Evolutionary conservation across 2,329 filamentous ascomycete species (phyloP), one percentile per base, ranked within the genome.

Genomic region (Trichoderma atroviride): DNA sequence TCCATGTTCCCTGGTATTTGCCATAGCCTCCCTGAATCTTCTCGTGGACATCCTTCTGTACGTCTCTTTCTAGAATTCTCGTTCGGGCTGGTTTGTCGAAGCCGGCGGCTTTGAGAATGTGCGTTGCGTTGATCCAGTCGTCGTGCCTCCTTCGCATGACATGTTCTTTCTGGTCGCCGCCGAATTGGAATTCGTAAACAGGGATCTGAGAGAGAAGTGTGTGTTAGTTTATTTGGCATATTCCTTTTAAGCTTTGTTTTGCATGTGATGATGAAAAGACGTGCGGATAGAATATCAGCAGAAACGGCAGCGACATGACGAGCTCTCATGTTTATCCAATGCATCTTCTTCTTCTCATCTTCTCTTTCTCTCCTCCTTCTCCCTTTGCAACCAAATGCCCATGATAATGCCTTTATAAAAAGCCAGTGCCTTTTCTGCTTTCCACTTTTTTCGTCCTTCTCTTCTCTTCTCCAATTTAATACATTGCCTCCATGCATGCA

Each of bases 51-150:
- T 96, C 95, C 80, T 97, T 97, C 77, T 99, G 96, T 9, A 99
- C 95, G 77, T 99, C 96, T 73, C 96, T 89, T 82, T 99, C 96
- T 5, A 99, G 87, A 69, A 99, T 98, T 72, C 96, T 89, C 52
- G 96, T 99, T 78, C 96, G 87, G 14, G 95, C 93, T 3, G 96
- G 96, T 81, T 99, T 99, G 81, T 99, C 96, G 77, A 97, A 97
- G 68, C 95, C 95, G 72, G 96, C 96, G 52, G 96, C 93, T 78
- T 99, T 99, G 60, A 99, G 84, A 70, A 99, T 98, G 78, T 99
- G 96, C 66, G 96, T 99, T n/a, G 96, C 96, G 84, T 99, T 99
- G 83, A 99, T 96, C 94, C 95, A 99, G 81, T 98, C 90, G 80
- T 99, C 96, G 65, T 89, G 88, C 70, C 95, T 90, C 62, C 96